Base-by-base conservation (phyloP, 345 rosid genomes). In the Linum tenue region DNA sequence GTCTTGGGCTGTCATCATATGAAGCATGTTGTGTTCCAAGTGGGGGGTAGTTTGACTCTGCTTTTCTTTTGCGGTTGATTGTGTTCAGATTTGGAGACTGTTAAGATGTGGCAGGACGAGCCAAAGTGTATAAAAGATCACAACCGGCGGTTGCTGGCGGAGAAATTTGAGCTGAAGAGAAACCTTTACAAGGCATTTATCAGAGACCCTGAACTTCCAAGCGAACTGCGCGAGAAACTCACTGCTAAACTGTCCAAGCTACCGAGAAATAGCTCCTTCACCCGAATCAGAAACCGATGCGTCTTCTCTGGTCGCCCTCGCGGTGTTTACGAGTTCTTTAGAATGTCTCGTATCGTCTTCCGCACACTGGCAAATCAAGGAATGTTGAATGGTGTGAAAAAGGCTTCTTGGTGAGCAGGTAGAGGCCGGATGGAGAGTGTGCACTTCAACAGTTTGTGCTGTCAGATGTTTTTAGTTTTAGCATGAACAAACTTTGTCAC, bases 211-310 rank as follows among this genome's bases (percentile, higher is more conserved):
- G 66, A 77, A 5, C 85, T 85, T 62, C 83, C 90, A 1, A 65
- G 17, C 51, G 89, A 86, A 3, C 43, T 77, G 70, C 70, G 92
- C 4, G 92, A 87, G 17, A 80, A 74, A 63, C 68, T 70, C 65
- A 72, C 78, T 16, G 67, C 66, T 3, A 87, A 87, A 80, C 75
- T 83, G 10, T 75, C 86, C 2, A 77, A 71, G 61, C 62, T 85
- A 75, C 88, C 90, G 3, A 78, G 92, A 41, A 87, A 87, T 69
- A 81, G 90, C 61, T 78, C 92, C 9, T 83, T 83, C 61, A 76
- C 77, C 8, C 65, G 90, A 10, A 73, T 86, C 15, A 78, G 83
- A 16, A 83, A 86, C 64, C 56, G 90, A 5, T 86, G 90, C 55
- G 70, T 84, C 44, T 81, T 75, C 73, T 72, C 85, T 0, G 92